Percentiles rank a stretch among this genome's conserved stretches.
These are phyloP conservation scores for Metschnikowia vanudenii DNA, from an alignment of 805 yeast species.

Conservation along the genomic window DNA sequence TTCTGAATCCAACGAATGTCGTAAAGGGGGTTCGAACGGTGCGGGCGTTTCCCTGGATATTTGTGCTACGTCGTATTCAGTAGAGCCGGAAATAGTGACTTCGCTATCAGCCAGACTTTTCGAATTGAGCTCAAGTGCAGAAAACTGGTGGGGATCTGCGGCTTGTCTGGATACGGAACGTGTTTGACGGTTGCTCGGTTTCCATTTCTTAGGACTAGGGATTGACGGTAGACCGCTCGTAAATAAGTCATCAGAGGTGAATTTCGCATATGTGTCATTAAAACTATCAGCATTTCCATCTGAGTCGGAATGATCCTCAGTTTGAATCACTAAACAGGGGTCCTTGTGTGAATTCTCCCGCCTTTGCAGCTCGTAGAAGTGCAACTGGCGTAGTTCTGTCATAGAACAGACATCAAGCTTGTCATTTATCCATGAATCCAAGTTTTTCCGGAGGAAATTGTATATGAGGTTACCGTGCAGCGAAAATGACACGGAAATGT, in stretches of 20 bases:
- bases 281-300: not conserved
- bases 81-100: not conserved
- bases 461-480: conserved; percentile 3
- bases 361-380: conserved; percentile 7
- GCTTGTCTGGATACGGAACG: conserved; percentile 8
- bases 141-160: not conserved
- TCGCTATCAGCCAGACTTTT: not conserved
- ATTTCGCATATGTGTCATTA: not conserved
- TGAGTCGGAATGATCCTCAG: conserved; percentile 1
- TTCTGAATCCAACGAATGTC: conserved; percentile 52
- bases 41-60: conserved; percentile 29
- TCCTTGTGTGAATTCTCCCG: conserved; percentile 13
- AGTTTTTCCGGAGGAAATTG: conserved; percentile 1
- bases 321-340: conserved; percentile 6
- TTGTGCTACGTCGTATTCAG: conserved; percentile 1
- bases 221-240: conserved; percentile 14
- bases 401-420: not conserved
- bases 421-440: conserved; percentile 4
- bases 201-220: conserved; percentile 1
- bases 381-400: conserved; percentile 1
- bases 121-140: not conserved
- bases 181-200: conserved; percentile 5
- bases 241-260: conserved; percentile 12
- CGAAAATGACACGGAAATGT: conserved; percentile 8
- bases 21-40: conserved; percentile 46